Evolutionary conservation across 306 rosid genomes (phyloP).

Genomic region (Hippophae rhamnoides): DNA sequence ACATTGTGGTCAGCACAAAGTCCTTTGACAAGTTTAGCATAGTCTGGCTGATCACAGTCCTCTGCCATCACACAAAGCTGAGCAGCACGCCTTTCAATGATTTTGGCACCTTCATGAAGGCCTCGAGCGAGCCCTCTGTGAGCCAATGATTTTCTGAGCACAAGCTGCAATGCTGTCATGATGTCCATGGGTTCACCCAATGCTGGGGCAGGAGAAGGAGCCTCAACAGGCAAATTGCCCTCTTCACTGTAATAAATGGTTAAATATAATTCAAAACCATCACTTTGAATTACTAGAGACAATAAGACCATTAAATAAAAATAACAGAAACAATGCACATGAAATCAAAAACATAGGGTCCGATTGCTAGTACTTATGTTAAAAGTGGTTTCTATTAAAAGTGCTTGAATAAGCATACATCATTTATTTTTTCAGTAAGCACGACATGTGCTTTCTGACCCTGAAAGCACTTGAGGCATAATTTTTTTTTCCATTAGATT

Average conservation of each 20-base stretch:
- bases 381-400: no score
- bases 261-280: background rate
- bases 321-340: no score
- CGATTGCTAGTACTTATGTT: no score
- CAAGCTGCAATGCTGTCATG: conserved; percentile 60
- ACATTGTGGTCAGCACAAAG: conserved; percentile 82
- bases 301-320: no score
- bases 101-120: conserved; percentile 71
- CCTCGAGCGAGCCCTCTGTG: conserved; percentile 82
- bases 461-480: no score
- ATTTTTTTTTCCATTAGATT: no score
- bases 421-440: no score
- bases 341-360: no score
- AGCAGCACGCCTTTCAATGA: conserved; percentile 71
- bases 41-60: conserved; percentile 83
- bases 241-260: conserved; percentile 27
- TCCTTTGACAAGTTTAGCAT: conserved; percentile 68
- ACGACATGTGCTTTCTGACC: no score
- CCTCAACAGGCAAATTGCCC: conserved; percentile 26
- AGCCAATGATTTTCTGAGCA: conserved; percentile 72
- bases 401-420: no score
- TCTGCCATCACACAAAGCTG: conserved; percentile 81
- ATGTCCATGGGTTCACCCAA: conserved; percentile 45
- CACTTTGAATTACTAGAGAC: background rate
- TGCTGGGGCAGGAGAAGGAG: conserved; percentile 1